A percentile compares a stretch with the other conserved stretches of the same genome.
These are phyloP conservation scores for Pulicaria dysenterica DNA, from an alignment of 129 eudicot genomes.

Conservation along the genomic window DNA sequence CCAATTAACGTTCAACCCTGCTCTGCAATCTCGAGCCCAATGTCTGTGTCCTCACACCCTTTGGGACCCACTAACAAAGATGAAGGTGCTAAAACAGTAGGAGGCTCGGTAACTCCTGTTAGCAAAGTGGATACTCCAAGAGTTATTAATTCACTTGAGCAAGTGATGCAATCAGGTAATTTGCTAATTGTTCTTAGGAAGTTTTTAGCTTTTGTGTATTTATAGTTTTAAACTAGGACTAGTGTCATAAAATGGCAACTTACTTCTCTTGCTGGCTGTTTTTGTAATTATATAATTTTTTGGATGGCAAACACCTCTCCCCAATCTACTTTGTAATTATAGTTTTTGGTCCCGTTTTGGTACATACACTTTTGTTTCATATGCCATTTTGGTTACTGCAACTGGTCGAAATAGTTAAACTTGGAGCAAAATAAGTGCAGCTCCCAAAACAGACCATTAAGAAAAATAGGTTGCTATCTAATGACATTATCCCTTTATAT, in stretches of 20 bases:
- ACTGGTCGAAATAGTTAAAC: too few relatives aligned
- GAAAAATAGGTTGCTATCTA: too few relatives aligned
- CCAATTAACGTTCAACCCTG: constrained; percentile 37
- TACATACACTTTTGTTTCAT: too few relatives aligned
- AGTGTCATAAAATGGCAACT: too few relatives aligned
- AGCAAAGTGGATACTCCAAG: constrained; percentile 44
- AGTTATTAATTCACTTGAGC: constrained; percentile 36
- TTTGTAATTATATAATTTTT: neutral
- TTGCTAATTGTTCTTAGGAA: neutral
- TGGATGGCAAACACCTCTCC: neutral
- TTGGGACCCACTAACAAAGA: constrained; percentile 31
- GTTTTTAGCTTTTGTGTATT: neutral
- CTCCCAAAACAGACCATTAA: too few relatives aligned
- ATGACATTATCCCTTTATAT: neutral
- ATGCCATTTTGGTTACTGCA: too few relatives aligned
- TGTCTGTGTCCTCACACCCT: constrained; percentile 46
- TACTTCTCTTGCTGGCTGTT: neutral
- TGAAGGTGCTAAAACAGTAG: constrained; percentile 31
- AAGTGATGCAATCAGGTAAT: constrained; percentile 43
- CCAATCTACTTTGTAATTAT: too few relatives aligned
- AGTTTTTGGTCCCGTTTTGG: too few relatives aligned
- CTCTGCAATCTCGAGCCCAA: constrained; percentile 41
- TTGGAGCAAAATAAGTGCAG: too few relatives aligned
- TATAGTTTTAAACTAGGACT: too few relatives aligned
- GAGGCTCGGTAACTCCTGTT: constrained; percentile 27